phyloP scores from a whole-genome alignment of 192 early-diverging fungal genomes.

The Gaertneriomyces semiglobifer region DNA sequence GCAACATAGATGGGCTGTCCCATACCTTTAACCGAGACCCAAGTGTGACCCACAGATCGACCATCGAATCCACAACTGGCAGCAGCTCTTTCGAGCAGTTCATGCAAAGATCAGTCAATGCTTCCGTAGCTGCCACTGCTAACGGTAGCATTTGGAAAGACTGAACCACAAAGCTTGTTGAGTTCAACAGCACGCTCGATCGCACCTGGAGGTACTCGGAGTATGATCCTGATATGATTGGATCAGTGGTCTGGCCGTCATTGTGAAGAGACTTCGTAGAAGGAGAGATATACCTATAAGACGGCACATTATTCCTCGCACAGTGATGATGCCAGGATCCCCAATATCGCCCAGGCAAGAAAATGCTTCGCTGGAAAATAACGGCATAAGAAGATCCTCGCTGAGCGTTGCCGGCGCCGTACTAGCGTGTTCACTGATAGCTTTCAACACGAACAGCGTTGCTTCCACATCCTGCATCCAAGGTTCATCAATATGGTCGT shows the following conservation, averaged over 20 bases:
- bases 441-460: conserved; percentile 30
- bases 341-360: too few species aligned
- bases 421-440: conserved; percentile 31
- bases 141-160: conserved; percentile 10
- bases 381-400: too few species aligned
- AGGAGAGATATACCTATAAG: background rate
- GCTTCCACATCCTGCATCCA: conserved; percentile 31
- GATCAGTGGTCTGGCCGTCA: too few species aligned
- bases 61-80: conserved; percentile 12
- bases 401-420: too few species aligned
- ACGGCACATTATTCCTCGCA: background rate
- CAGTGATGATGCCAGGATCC: too few species aligned
- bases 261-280: background rate
- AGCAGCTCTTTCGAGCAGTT: conserved; percentile 31
- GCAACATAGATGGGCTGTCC: background rate
- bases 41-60: conserved; percentile 8
- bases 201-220: conserved; percentile 31
- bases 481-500: background rate
- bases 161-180: conserved; percentile 28
- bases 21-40: conserved; percentile 17
- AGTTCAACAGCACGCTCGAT: conserved; percentile 19
- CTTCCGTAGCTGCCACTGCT: conserved; percentile 21
- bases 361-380: too few species aligned
- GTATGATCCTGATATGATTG: conserved; percentile 17
- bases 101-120: conserved; percentile 21